phyloP scores from a whole-genome alignment of 1,284 basidiomycete species.

The Microbotryum saponariae region DNA sequence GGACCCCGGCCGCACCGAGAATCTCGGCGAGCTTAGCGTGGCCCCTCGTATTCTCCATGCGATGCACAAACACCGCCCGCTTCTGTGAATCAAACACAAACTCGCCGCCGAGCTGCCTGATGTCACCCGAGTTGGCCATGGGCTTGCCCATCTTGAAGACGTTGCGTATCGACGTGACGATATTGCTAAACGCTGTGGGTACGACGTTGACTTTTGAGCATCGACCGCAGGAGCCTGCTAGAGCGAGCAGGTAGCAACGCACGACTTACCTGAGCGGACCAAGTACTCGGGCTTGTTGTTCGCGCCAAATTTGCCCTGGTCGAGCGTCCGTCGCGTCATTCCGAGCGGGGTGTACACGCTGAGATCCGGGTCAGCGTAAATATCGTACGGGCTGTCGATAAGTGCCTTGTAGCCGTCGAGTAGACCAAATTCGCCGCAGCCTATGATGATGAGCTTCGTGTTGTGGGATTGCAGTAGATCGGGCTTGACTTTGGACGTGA shows the following conservation, averaged over 20 bases:
- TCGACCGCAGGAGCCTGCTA: no score
- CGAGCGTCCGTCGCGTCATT: constrained; percentile 27
- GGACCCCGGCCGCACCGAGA: constrained; percentile 13
- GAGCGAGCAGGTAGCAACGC: not conserved
- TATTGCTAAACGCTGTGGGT: not conserved
- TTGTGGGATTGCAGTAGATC: constrained; percentile 43
- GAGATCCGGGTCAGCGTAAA: constrained; percentile 53
- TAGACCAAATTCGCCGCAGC: constrained; percentile 55
- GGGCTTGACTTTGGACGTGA: constrained; percentile 46
- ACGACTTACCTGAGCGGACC: not conserved
- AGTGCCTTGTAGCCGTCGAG: constrained; percentile 50
- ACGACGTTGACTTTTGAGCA: not conserved
- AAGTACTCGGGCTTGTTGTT: constrained; percentile 18
- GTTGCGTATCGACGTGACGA: constrained; percentile 1
- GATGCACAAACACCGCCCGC: constrained; percentile 2
- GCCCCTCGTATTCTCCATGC: constrained; percentile 31
- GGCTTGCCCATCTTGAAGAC: constrained; percentile 19
- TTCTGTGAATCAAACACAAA: constrained; percentile 27
- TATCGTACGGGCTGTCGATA: constrained; percentile 31
- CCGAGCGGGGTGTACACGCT: constrained; percentile 14
- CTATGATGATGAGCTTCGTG: constrained; percentile 51
- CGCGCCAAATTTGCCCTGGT: not conserved
- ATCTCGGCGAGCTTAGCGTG: constrained; percentile 24
- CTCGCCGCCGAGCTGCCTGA: constrained; percentile 35
- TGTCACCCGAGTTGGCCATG: constrained; percentile 12